Percentiles rank a stretch among this genome's conserved stretches.
phyloP scores from a whole-genome alignment of 345 rosid species.

The Geranium brycei region DNA sequence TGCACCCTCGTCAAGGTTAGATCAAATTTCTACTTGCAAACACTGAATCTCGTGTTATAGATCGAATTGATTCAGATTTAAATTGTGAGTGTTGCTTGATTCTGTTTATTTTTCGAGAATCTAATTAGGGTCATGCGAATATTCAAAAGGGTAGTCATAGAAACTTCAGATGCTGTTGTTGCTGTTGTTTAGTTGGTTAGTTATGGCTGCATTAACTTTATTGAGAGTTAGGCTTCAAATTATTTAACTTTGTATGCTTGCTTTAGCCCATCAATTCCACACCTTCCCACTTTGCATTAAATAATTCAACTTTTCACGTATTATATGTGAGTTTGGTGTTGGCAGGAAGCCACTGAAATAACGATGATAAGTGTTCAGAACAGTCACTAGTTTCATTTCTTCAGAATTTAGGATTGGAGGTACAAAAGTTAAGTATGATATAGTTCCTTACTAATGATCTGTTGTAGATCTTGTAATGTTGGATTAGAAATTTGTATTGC shows the following conservation, averaged over 20 bases:
- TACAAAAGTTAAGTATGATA: no score
- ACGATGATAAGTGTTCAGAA: no score
- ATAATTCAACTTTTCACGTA: background rate
- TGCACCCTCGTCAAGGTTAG: slow-evolving; percentile 85
- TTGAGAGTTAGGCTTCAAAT: no score
- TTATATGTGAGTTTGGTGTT: no score
- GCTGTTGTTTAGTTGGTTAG: background rate
- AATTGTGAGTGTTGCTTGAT: background rate
- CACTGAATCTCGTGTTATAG: background rate
- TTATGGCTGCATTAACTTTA: background rate
- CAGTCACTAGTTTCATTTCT: no score
- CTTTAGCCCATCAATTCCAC: background rate
- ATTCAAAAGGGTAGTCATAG: background rate
- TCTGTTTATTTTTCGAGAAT: background rate
- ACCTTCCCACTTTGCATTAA: background rate
- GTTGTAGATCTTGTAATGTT: no score
- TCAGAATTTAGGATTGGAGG: no score
- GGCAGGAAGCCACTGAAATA: no score
- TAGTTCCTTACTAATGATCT: no score
- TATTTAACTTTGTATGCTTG: no score
- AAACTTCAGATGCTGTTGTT: background rate
- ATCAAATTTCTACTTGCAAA: background rate
- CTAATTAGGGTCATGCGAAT: background rate
- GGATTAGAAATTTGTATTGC: no score
- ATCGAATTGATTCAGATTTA: background rate